Evolutionary conservation across 805 yeast genomes (phyloP), one percentile per base, ranked within the genome.

Genomic region (Vanderwaltozyma verrucispora): DNA sequence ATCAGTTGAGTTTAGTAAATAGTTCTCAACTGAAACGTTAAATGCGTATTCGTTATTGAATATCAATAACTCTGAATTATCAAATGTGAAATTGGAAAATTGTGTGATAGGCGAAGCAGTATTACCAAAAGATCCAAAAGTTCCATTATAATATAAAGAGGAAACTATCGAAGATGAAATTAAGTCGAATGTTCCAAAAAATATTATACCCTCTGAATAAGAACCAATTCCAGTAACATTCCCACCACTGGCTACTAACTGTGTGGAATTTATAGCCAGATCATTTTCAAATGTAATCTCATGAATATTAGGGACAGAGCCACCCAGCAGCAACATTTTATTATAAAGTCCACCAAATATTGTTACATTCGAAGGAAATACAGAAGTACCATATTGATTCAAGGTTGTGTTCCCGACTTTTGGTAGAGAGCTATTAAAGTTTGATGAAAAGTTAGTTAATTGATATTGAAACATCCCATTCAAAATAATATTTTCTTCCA

Each of bases 401-500:
- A 79, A 43, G 2, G 73, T 52, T 0, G 82, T 67, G 45, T 73
- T 68, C 0, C 77, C 75, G 29, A 76, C 61, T 39, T 28, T 49
- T 19, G 40, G 51, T 37, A 60, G 46, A 9, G 59, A 48, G 29
- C 53, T 46, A 12, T 58, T 50, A 19, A 56, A 45, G 11, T 49
- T 43, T 4, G 54, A 34, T 9, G 80, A 63, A 54, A 82, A 85
- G 54, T 87, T 87, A 2, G 72, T 59, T 27, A 77, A 60, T 1
- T 85, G 77, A 57, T 80, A 92, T 60, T 89, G 96, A 52, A 89
- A 85, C 16, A 89, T 49, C 9, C 94, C 95, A 55, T 83, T 81
- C 35, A 88, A 55, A 2, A 26, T 32, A 6, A 10, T 23, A 12
- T 25, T n/a, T 11, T 7, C 13, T 17, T 16, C 14, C 15, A 5